These are phyloP conservation scores for Debaryomyces castellii DNA, from an alignment of 805 yeast species.

Conservation along the genomic window DNA sequence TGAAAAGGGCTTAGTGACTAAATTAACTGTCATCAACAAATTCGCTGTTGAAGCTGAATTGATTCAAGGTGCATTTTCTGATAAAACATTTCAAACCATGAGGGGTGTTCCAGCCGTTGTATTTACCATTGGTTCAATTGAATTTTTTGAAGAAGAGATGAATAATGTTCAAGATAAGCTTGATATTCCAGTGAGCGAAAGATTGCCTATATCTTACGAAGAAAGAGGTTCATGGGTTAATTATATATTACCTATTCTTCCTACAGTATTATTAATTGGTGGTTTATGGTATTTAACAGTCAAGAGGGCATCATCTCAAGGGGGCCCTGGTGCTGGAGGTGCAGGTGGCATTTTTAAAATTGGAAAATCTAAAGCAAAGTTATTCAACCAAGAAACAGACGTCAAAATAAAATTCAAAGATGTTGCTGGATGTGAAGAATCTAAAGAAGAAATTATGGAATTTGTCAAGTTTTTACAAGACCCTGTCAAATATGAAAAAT, in stretches of 20 bases:
- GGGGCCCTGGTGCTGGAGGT: slow-evolving; percentile 40
- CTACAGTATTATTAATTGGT: slow-evolving; percentile 78
- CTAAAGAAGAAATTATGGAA: slow-evolving; percentile 94
- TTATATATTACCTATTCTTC: slow-evolving; percentile 68
- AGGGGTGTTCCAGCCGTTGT: slow-evolving; percentile 49
- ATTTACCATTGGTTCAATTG: slow-evolving; percentile 88
- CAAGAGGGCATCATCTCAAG: slow-evolving; percentile 48
- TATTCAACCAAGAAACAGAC: slow-evolving; percentile 79
- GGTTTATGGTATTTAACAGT: slow-evolving; percentile 69
- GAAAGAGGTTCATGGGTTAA: slow-evolving; percentile 67
- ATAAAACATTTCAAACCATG: slow-evolving; percentile 37
- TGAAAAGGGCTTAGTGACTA: slow-evolving; percentile 75
- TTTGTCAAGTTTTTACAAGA: slow-evolving; percentile 86
- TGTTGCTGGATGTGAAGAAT: slow-evolving; percentile 94
- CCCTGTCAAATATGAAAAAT: slow-evolving; percentile 77
- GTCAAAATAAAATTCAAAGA: slow-evolving; percentile 81
- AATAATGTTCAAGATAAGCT: slow-evolving; percentile 68
- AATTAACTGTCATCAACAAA: slow-evolving; percentile 70
- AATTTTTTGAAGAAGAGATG: slow-evolving; percentile 80
- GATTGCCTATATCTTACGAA: slow-evolving; percentile 75
- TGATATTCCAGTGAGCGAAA: slow-evolving; percentile 63
- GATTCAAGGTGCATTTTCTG: slow-evolving; percentile 43
- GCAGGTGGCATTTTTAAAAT: slow-evolving; percentile 68
- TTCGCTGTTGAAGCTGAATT: slow-evolving; percentile 70
- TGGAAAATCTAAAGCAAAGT: slow-evolving; percentile 76